Conservation (phyloP, 192 early-diverging fungal species). For the Spizellomyces sp. region DNA sequence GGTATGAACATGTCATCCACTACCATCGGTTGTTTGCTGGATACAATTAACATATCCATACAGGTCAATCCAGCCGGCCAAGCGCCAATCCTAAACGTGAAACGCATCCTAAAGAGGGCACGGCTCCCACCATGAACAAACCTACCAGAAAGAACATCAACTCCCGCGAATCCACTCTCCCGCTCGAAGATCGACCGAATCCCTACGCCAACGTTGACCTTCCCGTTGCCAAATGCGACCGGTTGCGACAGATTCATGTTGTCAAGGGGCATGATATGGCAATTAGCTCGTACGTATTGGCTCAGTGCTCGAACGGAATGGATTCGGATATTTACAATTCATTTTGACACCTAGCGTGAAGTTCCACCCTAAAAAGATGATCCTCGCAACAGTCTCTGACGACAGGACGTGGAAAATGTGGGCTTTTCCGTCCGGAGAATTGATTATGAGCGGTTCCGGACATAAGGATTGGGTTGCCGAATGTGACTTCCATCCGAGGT, state of each 20-base stretch:
- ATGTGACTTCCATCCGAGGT: slow-evolving; percentile 64
- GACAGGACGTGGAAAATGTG: slow-evolving; percentile 64
- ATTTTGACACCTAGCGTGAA: slow-evolving; percentile 40
- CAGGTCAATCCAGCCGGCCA: no score
- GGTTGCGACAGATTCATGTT: slow-evolving; percentile 42
- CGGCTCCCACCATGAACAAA: background rate
- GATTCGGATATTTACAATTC: background rate
- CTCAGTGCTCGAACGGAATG: background rate
- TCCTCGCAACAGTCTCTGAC: slow-evolving; percentile 60
- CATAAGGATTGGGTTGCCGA: slow-evolving; percentile 62
- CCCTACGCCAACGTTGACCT: slow-evolving; percentile 41
- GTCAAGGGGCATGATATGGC: slow-evolving; percentile 50
- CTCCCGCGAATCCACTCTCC: slow-evolving; percentile 22
- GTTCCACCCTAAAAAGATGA: slow-evolving; percentile 61
- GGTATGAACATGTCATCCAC: slow-evolving; percentile 1
- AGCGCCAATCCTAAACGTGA: background rate
- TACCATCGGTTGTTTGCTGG: no score
- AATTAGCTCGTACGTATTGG: slow-evolving; percentile 46
- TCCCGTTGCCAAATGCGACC: slow-evolving; percentile 40
- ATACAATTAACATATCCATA: no score
- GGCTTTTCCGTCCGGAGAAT: slow-evolving; percentile 58
- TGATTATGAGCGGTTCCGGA: slow-evolving; percentile 58
- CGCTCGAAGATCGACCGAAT: slow-evolving; percentile 47
- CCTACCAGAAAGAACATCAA: background rate
- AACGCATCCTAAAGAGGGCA: background rate